A percentile compares a stretch with the other conserved stretches of the same genome.
Conservation (phyloP, 2,329 filamentous ascomycete species). For the Fusarium sp. region DNA sequence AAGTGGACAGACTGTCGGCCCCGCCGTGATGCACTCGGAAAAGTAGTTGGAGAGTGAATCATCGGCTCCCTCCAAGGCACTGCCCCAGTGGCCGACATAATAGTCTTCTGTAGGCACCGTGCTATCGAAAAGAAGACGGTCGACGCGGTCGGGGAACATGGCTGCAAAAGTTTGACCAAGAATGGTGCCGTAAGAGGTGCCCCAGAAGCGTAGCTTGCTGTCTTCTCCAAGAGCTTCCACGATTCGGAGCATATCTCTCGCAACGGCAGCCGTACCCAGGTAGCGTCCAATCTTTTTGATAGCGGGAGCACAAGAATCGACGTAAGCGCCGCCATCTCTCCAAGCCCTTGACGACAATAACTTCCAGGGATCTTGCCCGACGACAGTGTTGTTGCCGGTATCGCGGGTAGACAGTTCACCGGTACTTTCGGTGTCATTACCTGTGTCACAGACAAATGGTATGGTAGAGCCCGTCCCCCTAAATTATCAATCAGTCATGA, state of each 20-base stretch:
- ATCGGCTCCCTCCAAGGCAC: neutral
- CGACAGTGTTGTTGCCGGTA: no score
- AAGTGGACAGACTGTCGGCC: conserved; percentile 1
- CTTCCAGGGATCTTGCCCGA: neutral
- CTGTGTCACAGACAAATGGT: neutral
- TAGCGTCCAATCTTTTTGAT: conserved; percentile 44
- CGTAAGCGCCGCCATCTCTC: neutral
- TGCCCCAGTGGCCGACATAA: neutral
- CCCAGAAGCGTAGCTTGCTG: conserved; percentile 53
- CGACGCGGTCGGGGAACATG: conserved; percentile 42
- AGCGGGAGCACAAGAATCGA: conserved; percentile 40
- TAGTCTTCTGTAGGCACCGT: conserved; percentile 27
- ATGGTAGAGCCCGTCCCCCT: conserved; percentile 33
- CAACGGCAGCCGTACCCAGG: conserved; percentile 54
- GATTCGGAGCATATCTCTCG: conserved; percentile 57
- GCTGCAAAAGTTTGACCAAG: conserved; percentile 35
- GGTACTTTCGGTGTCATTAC: no score
- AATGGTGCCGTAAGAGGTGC: conserved; percentile 40
- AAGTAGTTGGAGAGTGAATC: conserved; percentile 10
- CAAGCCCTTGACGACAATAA: neutral
- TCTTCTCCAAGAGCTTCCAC: conserved; percentile 56
- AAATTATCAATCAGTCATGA: neutral
- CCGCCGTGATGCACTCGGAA: conserved; percentile 20
- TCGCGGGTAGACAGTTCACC: neutral
- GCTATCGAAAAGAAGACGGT: conserved; percentile 34